A percentile compares a stretch with the other conserved stretches of the same genome.
Evolutionary conservation across 176 grass and related monocot genomes (phyloP).

Genomic region (Carex cristatella): DNA sequence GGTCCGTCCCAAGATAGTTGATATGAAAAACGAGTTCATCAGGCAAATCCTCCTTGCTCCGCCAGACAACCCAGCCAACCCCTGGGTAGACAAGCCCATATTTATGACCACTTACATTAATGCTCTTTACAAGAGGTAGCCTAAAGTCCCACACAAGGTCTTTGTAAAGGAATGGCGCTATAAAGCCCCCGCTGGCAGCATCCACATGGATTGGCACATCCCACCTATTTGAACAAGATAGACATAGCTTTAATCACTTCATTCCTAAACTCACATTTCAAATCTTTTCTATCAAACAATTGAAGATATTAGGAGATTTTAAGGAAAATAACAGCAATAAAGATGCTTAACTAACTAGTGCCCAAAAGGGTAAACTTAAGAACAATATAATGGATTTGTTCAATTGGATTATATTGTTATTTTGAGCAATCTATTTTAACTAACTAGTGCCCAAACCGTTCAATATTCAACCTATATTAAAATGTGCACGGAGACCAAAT

Average conservation of each 20-base stretch:
- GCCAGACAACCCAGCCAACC: constrained; percentile 75
- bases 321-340: neutral
- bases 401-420: neutral
- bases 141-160: constrained; percentile 75
- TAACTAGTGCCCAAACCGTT: no score
- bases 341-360: neutral
- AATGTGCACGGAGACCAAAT: no score
- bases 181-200: constrained; percentile 75
- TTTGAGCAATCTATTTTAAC: neutral
- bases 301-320: neutral
- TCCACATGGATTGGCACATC: constrained; percentile 73
- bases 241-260: neutral
- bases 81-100: constrained; percentile 80
- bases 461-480: no score
- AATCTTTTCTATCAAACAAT: neutral
- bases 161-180: constrained; percentile 62
- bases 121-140: constrained; percentile 71
- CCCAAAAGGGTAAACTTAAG: neutral
- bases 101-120: constrained; percentile 80
- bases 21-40: constrained; percentile 87
- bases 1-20: constrained; percentile 72
- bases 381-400: neutral
- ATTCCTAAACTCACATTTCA: neutral
- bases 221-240: constrained; percentile 40
- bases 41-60: constrained; percentile 68